These are phyloP conservation scores for Eucalyptus tenuipes DNA, from an alignment of 345 rosid genomes.

Conservation along the genomic window DNA sequence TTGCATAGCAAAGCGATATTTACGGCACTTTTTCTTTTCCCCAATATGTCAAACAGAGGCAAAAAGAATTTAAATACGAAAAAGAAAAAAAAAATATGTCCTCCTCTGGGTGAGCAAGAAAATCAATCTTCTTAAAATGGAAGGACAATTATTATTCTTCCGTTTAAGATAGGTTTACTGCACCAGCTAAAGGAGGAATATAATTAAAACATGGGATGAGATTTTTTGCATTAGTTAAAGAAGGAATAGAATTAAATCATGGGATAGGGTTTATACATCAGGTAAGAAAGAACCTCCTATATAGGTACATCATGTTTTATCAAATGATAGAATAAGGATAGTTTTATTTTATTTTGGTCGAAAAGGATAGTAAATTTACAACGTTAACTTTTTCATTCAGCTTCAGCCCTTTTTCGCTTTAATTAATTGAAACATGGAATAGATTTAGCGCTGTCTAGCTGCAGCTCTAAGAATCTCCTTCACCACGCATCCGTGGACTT, in stretches of 20 bases:
- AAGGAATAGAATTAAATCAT: not conserved
- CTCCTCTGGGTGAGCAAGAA: not conserved
- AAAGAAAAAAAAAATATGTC: not conserved
- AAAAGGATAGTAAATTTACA: no score
- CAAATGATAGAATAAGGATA: not conserved
- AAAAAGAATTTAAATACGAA: not conserved
- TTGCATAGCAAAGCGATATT: not conserved
- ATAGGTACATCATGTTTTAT: not conserved
- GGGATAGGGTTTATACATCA: not conserved
- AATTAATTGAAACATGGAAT: not conserved
- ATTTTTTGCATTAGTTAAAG: not conserved
- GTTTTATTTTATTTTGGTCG: no score
- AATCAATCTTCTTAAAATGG: not conserved
- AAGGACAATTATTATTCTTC: not conserved
- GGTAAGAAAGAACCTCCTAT: not conserved
- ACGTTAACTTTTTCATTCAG: not conserved
- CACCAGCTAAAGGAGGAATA: not conserved
- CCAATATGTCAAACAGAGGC: not conserved
- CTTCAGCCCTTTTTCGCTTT: no score
- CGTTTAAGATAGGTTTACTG: not conserved
- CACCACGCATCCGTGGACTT: not conserved
- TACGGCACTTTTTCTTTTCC: not conserved
- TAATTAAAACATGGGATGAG: not conserved
- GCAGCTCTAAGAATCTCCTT: not conserved
- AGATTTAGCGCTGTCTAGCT: not conserved